Conservation (phyloP, 75 land plant species). For the Sequoia sempervirens region DNA sequence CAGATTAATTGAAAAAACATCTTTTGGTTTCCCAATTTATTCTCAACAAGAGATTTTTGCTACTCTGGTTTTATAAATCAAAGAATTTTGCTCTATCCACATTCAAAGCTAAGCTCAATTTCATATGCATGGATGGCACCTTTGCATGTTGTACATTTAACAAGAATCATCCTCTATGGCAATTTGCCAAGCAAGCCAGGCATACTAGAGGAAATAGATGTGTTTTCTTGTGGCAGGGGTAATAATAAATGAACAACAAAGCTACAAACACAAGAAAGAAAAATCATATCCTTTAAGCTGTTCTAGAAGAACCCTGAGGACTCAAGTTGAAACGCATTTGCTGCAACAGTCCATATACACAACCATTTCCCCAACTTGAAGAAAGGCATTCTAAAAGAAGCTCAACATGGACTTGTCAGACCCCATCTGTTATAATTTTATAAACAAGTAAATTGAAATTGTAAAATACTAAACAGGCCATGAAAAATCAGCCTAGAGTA, state of each 20-base stretch:
- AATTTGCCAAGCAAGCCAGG: not conserved
- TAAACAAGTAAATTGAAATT: not conserved
- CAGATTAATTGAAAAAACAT: no score
- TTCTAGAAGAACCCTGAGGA: not conserved
- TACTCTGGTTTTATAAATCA: no score
- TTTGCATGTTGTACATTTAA: not conserved
- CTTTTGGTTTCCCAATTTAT: no score
- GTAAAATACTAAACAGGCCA: not conserved
- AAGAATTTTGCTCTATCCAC: no score
- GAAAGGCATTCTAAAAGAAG: not conserved
- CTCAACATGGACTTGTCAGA: not conserved
- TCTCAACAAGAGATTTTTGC: no score
- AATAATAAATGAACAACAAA: not conserved
- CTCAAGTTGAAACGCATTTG: not conserved
- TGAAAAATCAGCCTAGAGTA: constrained; percentile 1
- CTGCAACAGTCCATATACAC: not conserved
- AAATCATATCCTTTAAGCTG: not conserved
- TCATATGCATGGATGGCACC: not conserved
- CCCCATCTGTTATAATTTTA: not conserved
- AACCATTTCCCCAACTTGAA: not conserved
- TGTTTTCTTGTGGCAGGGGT: not conserved
- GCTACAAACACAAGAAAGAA: not conserved
- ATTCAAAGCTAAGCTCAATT: not conserved
- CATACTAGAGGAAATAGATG: not conserved
- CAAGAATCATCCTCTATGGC: no score